Evolutionary conservation across 2,329 filamentous ascomycete species (phyloP).

Genomic region (Pseudogymnoascus sp.): DNA sequence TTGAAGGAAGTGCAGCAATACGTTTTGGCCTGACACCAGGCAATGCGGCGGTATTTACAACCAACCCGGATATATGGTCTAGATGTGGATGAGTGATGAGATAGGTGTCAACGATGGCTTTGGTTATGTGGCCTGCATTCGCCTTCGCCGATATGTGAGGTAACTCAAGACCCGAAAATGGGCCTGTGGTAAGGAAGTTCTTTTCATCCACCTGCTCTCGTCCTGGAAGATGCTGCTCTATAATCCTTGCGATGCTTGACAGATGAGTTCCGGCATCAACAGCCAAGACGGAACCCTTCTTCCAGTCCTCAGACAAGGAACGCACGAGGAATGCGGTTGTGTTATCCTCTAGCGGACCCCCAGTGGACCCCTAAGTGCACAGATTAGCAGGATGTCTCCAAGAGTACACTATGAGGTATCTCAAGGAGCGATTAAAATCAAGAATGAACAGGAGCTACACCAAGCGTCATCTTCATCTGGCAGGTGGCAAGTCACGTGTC

Average conservation of each 20-base stretch:
- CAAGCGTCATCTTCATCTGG: neutral
- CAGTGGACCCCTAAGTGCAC: slow-evolving; percentile 68
- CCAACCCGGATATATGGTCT: slow-evolving; percentile 85
- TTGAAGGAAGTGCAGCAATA: slow-evolving; percentile 75
- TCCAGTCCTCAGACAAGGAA: slow-evolving; percentile 70
- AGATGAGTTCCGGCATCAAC: slow-evolving; percentile 91
- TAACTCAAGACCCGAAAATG: slow-evolving; percentile 72
- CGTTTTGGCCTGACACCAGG: slow-evolving; percentile 75
- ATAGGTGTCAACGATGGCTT: slow-evolving; percentile 74
- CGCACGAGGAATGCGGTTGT: slow-evolving; percentile 84
- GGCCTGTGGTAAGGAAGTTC: slow-evolving; percentile 47
- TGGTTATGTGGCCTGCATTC: slow-evolving; percentile 74
- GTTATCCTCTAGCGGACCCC: slow-evolving; percentile 83
- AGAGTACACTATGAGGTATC: neutral
- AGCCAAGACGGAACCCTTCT: slow-evolving; percentile 74
- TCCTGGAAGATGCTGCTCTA: slow-evolving; percentile 32
- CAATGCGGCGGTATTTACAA: slow-evolving; percentile 85
- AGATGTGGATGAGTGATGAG: slow-evolving; percentile 96
- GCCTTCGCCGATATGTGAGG: slow-evolving; percentile 57
- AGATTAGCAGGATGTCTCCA: neutral
- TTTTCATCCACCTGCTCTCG: slow-evolving; percentile 18
- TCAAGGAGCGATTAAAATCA: neutral
- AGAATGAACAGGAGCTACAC: neutral
- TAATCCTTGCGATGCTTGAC: slow-evolving; percentile 70
- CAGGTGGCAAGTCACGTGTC: neutral